Conservation (phyloP, 2,329 filamentous ascomycete genomes). For the Tolypocladium tundrense region DNA sequence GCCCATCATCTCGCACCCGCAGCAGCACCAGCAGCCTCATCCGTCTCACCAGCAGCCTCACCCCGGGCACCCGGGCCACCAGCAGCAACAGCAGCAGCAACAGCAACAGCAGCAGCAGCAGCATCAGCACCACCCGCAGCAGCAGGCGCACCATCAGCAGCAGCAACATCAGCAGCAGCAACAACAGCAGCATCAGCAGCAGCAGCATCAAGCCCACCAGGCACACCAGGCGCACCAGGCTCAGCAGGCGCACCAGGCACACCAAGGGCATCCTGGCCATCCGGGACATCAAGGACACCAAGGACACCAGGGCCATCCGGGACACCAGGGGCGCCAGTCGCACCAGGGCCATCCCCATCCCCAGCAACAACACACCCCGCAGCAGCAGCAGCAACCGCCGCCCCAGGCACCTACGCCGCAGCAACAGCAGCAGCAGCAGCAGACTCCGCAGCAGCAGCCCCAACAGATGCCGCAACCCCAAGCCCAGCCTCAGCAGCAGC, state of each 20-base stretch:
- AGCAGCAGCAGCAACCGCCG: conserved; percentile 12
- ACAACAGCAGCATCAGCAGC: conserved; percentile 13
- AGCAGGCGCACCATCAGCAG: conserved; percentile 20
- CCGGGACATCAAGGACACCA: conserved; percentile 13
- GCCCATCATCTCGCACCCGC: conserved; percentile 32
- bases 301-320: conserved; percentile 15
- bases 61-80: conserved; percentile 14
- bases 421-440: conserved; percentile 16
- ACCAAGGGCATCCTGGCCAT: conserved; percentile 8
- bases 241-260: conserved; percentile 11
- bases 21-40: conserved; percentile 22
- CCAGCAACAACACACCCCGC: conserved; percentile 17
- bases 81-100: conserved; percentile 19
- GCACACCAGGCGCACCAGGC: conserved; percentile 14
- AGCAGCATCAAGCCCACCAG: conserved; percentile 9
- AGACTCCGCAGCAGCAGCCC: conserved; percentile 9
- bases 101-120: conserved; percentile 18
- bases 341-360: conserved; percentile 13
- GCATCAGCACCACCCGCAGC: conserved; percentile 17
- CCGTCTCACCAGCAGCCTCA: conserved; percentile 15
- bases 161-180: conserved; percentile 14
- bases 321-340: conserved; percentile 14
- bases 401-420: conserved; percentile 13
- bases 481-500: conserved; percentile 4
- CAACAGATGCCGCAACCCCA: conserved; percentile 15